phyloP scores from a whole-genome alignment of 768 basidiomycete genomes.

The Amanita subjunquillea region DNA sequence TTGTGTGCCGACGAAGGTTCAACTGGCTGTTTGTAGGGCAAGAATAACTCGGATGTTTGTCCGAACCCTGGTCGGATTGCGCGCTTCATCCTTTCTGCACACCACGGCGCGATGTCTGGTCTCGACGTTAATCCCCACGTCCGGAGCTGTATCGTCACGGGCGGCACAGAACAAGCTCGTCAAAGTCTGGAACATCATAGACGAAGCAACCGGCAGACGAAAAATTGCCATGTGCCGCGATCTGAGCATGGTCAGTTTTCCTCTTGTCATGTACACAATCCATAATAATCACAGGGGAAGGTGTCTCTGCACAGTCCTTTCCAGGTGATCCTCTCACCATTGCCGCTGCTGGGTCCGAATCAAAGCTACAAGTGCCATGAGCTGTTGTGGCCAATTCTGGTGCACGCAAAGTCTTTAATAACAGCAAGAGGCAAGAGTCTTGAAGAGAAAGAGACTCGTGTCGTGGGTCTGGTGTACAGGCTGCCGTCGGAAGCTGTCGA shows the following conservation, averaged over 20 bases:
- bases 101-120: conserved; percentile 80
- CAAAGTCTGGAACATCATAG: conserved; percentile 89
- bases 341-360: conserved; percentile 91
- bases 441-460: conserved; percentile 53
- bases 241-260: conserved; percentile 67
- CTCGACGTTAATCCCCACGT: conserved; percentile 89
- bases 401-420: conserved; percentile 73
- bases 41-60: too few relatives aligned
- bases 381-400: conserved; percentile 81
- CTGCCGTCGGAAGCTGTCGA: too few relatives aligned
- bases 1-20: too few relatives aligned
- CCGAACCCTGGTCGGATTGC: conserved; percentile 15
- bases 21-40: too few relatives aligned
- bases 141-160: conserved; percentile 85
- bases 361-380: conserved; percentile 84
- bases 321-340: conserved; percentile 92
- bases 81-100: conserved; percentile 85
- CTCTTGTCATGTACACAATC: not conserved
- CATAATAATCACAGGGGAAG: conserved; percentile 58
- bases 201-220: conserved; percentile 54
- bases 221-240: conserved; percentile 82
- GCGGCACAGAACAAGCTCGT: conserved; percentile 89
- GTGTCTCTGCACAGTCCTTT: conserved; percentile 84
- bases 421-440: conserved; percentile 50
- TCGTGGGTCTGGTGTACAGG: conserved; percentile 44